Base-by-base conservation (phyloP, 2,329 filamentous ascomycete genomes). In the Curvularia hawaiiensis region DNA sequence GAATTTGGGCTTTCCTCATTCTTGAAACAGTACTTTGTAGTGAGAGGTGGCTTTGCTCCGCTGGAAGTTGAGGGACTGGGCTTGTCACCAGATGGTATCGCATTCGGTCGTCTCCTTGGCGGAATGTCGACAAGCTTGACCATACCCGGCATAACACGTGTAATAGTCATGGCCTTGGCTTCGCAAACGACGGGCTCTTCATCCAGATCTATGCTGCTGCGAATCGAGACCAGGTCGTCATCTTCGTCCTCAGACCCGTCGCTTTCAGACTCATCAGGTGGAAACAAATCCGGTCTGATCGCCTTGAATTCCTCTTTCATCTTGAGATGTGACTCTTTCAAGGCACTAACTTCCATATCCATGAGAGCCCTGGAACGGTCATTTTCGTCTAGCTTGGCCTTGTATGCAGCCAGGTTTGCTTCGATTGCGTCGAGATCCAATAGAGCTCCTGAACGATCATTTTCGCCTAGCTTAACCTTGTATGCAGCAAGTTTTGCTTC, bases 111-210 rank as follows among this genome's bases (percentile, higher is more conserved):
- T 53, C 57, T 65, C 24, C 39, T 61, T 1, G 67, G 48, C 6
- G 59, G 56, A 30, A 69, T 65, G 16, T 70, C 59, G 6, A 72
- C 58, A 20, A 67, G 45, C 54, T 65, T 70, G 40, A 67, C 63
- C 54, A 58, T 60, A 7, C 64, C 65, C 1, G 65, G 56, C 3
- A 55, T 58, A 9, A 68, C 33, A 14, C 52, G 50, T 6, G 50
- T 66, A 40, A 62, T 54, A 0, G 57, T 49, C 45, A 64, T 56
- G 14, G 51, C 12, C 18, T 58, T 55, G 14, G 63, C 68, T 20
- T 51, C 49, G 16, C 63, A 58, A 5, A 66, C 49, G 1, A 58
- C 62, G 26, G 65, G 63, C 46, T 71, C 63, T 50, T 69, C 63
- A 9, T 66, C 60, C 6, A 63, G 52, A 33, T 65, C 62, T 43